Evolutionary conservation across 148 eudicot species (phyloP).

Genomic region (Diospyros lotus): DNA sequence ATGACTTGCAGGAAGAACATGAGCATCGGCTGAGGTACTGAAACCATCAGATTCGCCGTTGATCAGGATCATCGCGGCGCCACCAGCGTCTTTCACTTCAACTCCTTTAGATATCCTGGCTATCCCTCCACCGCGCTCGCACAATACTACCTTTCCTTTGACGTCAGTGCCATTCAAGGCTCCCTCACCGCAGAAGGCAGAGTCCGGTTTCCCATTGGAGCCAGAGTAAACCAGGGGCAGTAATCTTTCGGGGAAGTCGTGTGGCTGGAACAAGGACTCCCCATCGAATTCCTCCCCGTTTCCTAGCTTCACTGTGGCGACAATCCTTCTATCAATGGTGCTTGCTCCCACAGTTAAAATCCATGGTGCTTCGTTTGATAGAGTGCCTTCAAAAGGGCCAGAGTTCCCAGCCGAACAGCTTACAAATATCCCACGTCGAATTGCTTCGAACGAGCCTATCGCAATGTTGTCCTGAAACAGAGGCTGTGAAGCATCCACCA

Average conservation of each 20-base stretch:
- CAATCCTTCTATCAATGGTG: conserved; percentile 31
- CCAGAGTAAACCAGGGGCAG: conserved; percentile 17
- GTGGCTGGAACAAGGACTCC: conserved; percentile 20
- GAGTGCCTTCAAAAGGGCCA: conserved; percentile 11
- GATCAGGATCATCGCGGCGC: conserved; percentile 14
- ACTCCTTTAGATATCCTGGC: background rate
- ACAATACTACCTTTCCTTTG: conserved; percentile 12
- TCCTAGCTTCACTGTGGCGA: conserved; percentile 15
- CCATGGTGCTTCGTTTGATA: conserved; percentile 42
- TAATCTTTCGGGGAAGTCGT: background rate
- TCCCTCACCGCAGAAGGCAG: conserved; percentile 5
- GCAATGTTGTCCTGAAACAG: conserved; percentile 24
- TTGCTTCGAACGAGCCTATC: conserved; percentile 30
- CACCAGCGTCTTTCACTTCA: conserved; percentile 14
- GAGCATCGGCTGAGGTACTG: conserved; percentile 6
- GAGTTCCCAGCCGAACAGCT: conserved; percentile 43
- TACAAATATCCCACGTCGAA: conserved; percentile 36
- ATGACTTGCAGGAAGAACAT: conserved; percentile 13
- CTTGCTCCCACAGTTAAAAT: conserved; percentile 40
- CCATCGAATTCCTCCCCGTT: conserved; percentile 17
- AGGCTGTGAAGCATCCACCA: conserved; percentile 5
- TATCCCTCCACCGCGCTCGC: background rate
- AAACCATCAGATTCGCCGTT: background rate
- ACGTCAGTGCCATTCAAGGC: background rate
- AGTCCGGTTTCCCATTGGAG: background rate